Evolutionary conservation across 2,329 filamentous ascomycete genomes (phyloP).

Genomic region (Drechslerella coelobrocha): DNA sequence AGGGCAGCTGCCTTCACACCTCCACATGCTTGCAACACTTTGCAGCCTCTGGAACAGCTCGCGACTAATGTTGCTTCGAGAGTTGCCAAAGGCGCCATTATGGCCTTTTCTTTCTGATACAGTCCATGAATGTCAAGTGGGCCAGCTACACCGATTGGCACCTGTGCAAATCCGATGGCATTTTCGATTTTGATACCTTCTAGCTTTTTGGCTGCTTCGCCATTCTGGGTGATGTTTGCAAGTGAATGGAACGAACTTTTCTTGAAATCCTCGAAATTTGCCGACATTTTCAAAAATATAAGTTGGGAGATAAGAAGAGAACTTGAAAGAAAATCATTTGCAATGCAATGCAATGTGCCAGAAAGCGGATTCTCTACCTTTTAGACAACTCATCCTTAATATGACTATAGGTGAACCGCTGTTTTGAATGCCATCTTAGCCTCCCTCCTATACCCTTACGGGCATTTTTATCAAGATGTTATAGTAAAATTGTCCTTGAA

Average conservation of each 20-base stretch:
- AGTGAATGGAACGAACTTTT: neutral
- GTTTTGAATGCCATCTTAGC: no score
- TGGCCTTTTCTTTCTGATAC: slow-evolving; percentile 10
- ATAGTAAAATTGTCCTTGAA: no score
- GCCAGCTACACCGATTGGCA: slow-evolving; percentile 53
- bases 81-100: slow-evolving; percentile 56
- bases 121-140: slow-evolving; percentile 51
- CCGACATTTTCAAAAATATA: neutral
- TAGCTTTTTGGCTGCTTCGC: slow-evolving; percentile 5
- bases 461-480: no score
- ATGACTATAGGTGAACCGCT: no score
- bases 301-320: neutral
- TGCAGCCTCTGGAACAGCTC: slow-evolving; percentile 56
- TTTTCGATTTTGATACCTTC: slow-evolving; percentile 52
- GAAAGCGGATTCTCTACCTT: no score
- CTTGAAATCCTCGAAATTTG: slow-evolving; percentile 2
- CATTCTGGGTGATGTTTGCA: slow-evolving; percentile 8
- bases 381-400: no score
- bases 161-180: slow-evolving; percentile 51
- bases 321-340: neutral
- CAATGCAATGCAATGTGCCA: no score
- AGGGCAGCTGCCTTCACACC: slow-evolving; percentile 52
- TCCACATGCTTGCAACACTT: slow-evolving; percentile 53
- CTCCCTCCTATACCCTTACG: no score
- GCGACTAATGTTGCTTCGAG: slow-evolving; percentile 55